Base-by-base conservation (phyloP, 2,329 filamentous ascomycete species). In the Colletotrichum cuscutae region DNA sequence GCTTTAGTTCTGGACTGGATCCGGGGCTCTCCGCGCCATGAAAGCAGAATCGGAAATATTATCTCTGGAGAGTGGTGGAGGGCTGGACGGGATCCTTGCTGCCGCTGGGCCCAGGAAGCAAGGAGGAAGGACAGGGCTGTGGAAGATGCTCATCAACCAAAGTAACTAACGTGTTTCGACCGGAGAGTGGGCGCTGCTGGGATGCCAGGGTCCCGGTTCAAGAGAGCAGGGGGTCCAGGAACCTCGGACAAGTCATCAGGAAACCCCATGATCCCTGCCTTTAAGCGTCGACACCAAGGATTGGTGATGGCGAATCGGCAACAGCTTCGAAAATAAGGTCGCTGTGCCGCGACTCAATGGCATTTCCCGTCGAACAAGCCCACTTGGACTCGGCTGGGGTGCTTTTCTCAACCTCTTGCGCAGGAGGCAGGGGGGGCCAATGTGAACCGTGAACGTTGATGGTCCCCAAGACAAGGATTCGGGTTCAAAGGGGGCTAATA, bases 1-100 rank as follows among this genome's bases (percentile, higher is more conserved):
- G 61, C 68, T 63, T 66, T 53, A 59, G 57, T 59, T 59, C 72
- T 75, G 68, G 72, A 75, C 68, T 75, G 68, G 72, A 75, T 82
- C 81, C 82, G 83, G 84, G 83, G 82, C 82, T 84, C 81, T 83
- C 82, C 81, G 81, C 81, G 80, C 81, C 80, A 82, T 68, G 49
- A 22, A 83, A 84, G 79, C 83, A 84, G 80, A 83, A 82, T 85
- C 84, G 84, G 84, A 83, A 85, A 84, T 86, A 86, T 85, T 82
- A 83, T 84, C 80, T 85, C 53, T 61, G 54, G 64, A 79, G 82
- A 82, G 72, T 68, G 64, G 68, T 65, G 73, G 73, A 74, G 71
- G 71, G 59, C 64, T 57, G 80, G 80, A 79, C 80, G 79, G 77
- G 79, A 78, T 77, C 79, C 76, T 66, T 75, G 73, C 76, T 74